Base-by-base conservation (phyloP, 2,329 filamentous ascomycete genomes). In the Monosporascus sp. region DNA sequence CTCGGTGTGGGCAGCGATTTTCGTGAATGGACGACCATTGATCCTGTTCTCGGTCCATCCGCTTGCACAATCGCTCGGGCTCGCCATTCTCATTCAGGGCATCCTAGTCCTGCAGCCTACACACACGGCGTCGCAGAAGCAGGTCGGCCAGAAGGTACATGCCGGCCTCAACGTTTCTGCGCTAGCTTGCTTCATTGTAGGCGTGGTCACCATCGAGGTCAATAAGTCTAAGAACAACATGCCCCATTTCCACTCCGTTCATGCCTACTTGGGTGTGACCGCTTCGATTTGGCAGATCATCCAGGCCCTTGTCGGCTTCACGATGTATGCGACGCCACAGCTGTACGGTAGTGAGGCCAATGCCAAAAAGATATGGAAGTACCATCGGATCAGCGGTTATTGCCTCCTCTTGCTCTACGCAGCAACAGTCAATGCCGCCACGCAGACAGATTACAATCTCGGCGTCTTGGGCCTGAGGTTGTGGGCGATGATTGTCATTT, bases 41-140 rank as follows among this genome's bases (percentile, higher is more conserved):
- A 88, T 90, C 40, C 84, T 96, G 63, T 96, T 97, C 80, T 91
- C 90, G 19, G 84, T 87, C 8, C 93, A 97, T 71, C 93, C 93
- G 7, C 85, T 97, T 67, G 76, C 86, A 54, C 78, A 82, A 72
- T 78, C 76, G 11, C 60, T 87, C 53, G 91, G 85, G 48, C 71
- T 96, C 54, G 78, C 96, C 57, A 78, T 90, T 54, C 78, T 94
- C 63, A 81, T 88, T 19, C 87, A 97, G 76, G 87, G 87, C 52
- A 84, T 92, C 59, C 84, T 97, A 50, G 76, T 94, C 61, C 81
- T 97, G 37, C 94, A 99, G 70, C 94, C 93, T 2, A 96, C 93
- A 0, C 82, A 88, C 63, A 89, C 89, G 0, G 76, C 85, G 2
- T 71, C 77, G 17, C 89, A 96, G 73, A 97, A 97, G 73, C 69